Evolutionary conservation across 257 asterid genomes (phyloP).

Genomic region (Capsicum rhomboideum): DNA sequence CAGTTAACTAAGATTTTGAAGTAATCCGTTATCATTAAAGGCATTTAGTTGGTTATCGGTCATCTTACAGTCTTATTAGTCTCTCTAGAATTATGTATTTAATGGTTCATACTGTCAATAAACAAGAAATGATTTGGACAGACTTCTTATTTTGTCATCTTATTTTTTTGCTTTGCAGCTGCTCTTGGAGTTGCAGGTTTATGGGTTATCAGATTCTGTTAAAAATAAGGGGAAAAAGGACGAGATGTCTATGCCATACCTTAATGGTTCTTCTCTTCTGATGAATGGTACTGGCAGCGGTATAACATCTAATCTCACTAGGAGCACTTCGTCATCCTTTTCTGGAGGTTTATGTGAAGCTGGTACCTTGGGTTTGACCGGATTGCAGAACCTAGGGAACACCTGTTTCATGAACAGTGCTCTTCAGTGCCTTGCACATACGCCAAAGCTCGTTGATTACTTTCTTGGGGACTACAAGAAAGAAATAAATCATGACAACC

Average conservation of each 20-base stretch:
- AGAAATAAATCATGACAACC: conserved; percentile 82
- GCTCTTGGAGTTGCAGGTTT: conserved; percentile 92
- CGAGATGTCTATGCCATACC: conserved; percentile 34
- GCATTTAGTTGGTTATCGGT: neutral
- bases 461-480: conserved; percentile 88
- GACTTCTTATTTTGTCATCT: conserved; percentile 17
- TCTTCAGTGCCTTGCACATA: conserved; percentile 91
- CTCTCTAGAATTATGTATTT: neutral
- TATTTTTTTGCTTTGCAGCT: conserved; percentile 34
- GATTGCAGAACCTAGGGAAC: conserved; percentile 90
- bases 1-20: neutral
- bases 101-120: neutral
- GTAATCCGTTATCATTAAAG: neutral
- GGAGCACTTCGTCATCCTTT: conserved; percentile 42
- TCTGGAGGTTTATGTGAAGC: conserved; percentile 59
- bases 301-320: conserved; percentile 28
- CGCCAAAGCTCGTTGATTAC: conserved; percentile 93
- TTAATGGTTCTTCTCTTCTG: conserved; percentile 45
- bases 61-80: neutral
- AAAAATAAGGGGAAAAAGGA: conserved; percentile 48
- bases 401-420: conserved; percentile 98
- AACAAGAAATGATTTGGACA: neutral
- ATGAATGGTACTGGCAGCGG: conserved; percentile 51
- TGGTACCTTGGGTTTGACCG: conserved; percentile 86
- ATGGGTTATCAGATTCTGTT: conserved; percentile 76